Conservation (phyloP, 1,284 basidiomycete genomes). For the Pseudozyma flocculosa region DNA sequence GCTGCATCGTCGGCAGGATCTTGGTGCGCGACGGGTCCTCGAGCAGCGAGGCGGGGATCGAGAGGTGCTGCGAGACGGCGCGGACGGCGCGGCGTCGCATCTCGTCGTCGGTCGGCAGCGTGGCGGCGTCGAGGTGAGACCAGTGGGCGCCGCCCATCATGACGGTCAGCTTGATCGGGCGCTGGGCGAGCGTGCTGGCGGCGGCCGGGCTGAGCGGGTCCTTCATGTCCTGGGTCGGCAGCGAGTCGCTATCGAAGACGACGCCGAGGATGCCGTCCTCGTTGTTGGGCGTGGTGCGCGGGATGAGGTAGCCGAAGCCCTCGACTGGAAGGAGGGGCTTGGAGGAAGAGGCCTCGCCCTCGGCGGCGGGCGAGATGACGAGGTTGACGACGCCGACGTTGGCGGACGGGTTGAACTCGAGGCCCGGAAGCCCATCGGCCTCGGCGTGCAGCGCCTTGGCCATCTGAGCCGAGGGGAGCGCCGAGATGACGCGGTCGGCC, state of each 20-base stretch:
- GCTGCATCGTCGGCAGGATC: constrained; percentile 64
- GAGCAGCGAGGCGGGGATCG: constrained; percentile 22
- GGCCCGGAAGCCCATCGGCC: constrained; percentile 58
- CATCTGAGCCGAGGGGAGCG: constrained; percentile 36
- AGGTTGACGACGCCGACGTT: constrained; percentile 53
- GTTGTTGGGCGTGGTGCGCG: constrained; percentile 68
- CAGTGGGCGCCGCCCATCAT: constrained; percentile 80
- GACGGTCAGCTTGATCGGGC: constrained; percentile 72
- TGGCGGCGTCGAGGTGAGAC: constrained; percentile 58
- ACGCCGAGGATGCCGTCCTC: constrained; percentile 60
- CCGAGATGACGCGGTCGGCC: constrained; percentile 59
- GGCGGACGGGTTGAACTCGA: constrained; percentile 54
- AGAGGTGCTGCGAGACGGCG: constrained; percentile 40
- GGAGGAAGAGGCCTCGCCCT: constrained; percentile 70
- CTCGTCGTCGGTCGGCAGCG: constrained; percentile 61
- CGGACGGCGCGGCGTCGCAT: constrained; percentile 30
- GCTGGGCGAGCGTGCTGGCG: constrained; percentile 35
- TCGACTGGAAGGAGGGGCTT: constrained; percentile 69
- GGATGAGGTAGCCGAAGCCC: constrained; percentile 93
- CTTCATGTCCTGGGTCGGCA: constrained; percentile 49
- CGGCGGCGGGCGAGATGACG: constrained; percentile 58
- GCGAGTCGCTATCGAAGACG: constrained; percentile 66
- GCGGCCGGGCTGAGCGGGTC: constrained; percentile 5
- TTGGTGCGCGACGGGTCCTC: constrained; percentile 32
- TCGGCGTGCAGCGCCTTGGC: constrained; percentile 18